Base-by-base conservation (phyloP, 2,329 filamentous ascomycete species). In the Aspergillus japonicus region DNA sequence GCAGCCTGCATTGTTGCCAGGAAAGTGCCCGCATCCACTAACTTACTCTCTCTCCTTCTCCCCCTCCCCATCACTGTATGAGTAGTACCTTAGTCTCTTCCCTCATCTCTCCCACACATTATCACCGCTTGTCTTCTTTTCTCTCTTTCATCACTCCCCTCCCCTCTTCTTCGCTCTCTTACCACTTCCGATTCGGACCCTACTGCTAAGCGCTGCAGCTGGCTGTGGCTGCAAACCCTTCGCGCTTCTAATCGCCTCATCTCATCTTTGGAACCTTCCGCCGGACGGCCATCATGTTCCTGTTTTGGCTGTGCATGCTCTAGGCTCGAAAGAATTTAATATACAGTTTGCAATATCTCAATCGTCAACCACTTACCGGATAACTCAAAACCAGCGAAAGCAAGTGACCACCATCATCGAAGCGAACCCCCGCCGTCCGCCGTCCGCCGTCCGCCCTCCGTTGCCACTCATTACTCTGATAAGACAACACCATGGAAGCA, bases 401-500 rank as follows among this genome's bases (percentile, higher is more conserved):
- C 33, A 12, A n/a, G 39, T 42, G 39, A 42, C 16, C 39, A 42
- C 16, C 39, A 7, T 42, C 39, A 14, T 42, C 3, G 16, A 14
- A 42, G 16, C 39, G 33, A 42, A 16, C 14, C 11, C 14, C 33
- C 33, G 14, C 33, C 33, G 14, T 35, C 33, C 14, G 23, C 23
- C 10, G 2, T 12, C 14, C 11, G 39, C 16, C 16, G 39, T 14
- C 31, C 47, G n/a, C 52, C 39, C 16, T 10, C 39, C 24, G 23
- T 44, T 47, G 21, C 12, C 42, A 21, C 14, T 55, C 21, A 10
- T 21, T 3, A 10, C 21, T 35, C 11, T 35, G 11, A 16, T 16
- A 2, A 53, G 29, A 31, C 10, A 35, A n/a, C 19, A 48, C 8
- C 21, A 64, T 65, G 64, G 62, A 64, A 29, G 48, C 50, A 14